Percentiles rank a stretch among this genome's conserved stretches.
These are phyloP conservation scores for Kwoniella mangroviensis DNA, from an alignment of 768 basidiomycete species.

Conservation along the genomic window DNA sequence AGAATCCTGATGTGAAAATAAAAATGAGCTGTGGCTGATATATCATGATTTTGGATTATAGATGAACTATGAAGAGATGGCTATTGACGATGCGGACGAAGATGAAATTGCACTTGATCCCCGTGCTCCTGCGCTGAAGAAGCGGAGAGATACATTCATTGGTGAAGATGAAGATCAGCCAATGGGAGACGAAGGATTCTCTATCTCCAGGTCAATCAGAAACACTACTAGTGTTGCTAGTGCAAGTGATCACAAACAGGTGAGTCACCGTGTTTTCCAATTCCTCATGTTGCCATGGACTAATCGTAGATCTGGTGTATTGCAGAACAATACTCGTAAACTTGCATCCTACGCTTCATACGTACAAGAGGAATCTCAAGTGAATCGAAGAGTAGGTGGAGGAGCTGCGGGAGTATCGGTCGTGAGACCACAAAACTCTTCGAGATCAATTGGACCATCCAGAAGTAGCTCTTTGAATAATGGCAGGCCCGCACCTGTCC, in stretches of 20 bases:
- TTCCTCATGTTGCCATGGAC: no score
- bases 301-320: no score
- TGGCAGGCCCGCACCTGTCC: conserved; percentile 20
- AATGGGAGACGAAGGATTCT: conserved; percentile 22
- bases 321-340: conserved; percentile 5
- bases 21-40: conserved; percentile 3
- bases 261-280: no score
- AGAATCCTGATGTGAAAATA: background rate
- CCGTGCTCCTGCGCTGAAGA: background rate
- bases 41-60: background rate
- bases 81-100: conserved; percentile 12
- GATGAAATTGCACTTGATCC: background rate
- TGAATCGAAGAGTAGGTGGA: conserved; percentile 27
- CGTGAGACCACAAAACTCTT: conserved; percentile 10
- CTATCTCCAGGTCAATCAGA: conserved; percentile 3
- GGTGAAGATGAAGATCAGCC: conserved; percentile 18
- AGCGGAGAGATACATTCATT: conserved; percentile 9
- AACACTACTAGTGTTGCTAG: conserved; percentile 5
- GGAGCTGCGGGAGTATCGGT: conserved; percentile 31
- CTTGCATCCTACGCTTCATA: conserved; percentile 22
- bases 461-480: conserved; percentile 2
- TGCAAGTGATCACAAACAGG: background rate
- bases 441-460: background rate
- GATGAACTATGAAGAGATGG: background rate
- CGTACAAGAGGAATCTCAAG: conserved; percentile 35